Percentiles rank a stretch among this genome's conserved stretches.
Evolutionary conservation across 441 rosid species (phyloP).

Genomic region (Gossypium gossypioides): DNA sequence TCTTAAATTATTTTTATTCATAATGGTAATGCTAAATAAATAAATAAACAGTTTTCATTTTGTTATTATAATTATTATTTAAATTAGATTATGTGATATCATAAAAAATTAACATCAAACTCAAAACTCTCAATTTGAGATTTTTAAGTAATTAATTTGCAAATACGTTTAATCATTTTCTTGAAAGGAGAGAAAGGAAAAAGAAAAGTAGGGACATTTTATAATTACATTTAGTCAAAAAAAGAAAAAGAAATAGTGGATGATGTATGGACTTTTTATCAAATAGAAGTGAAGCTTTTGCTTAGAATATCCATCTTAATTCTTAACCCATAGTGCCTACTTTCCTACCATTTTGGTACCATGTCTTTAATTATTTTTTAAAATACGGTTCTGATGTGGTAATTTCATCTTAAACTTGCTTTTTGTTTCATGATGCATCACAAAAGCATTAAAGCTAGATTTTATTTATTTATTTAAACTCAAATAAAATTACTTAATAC

Average conservation of each 20-base stretch:
- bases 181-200: slow-evolving; percentile 6
- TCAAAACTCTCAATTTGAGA: too few relatives aligned
- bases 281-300: not conserved
- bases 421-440: too few relatives aligned
- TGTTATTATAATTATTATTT: not conserved
- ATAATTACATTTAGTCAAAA: not conserved
- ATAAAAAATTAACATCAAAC: too few relatives aligned
- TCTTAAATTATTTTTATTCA: not conserved
- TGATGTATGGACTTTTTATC: not conserved
- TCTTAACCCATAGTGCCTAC: not conserved
- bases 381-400: too few relatives aligned
- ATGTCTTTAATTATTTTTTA: too few relatives aligned
- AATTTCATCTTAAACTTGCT: too few relatives aligned
- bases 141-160: too few relatives aligned
- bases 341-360: not conserved
- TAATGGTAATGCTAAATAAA: not conserved
- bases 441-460: too few relatives aligned
- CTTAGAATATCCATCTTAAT: not conserved
- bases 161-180: not conserved
- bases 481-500: too few relatives aligned
- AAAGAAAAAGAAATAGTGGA: not conserved
- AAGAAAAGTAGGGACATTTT: not conserved
- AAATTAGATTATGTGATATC: too few relatives aligned
- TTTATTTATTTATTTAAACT: too few relatives aligned
- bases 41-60: not conserved